Percentiles rank a stretch among this genome's conserved stretches.
phyloP scores from a whole-genome alignment of 768 basidiomycete genomes.

The Trametes villosa region DNA sequence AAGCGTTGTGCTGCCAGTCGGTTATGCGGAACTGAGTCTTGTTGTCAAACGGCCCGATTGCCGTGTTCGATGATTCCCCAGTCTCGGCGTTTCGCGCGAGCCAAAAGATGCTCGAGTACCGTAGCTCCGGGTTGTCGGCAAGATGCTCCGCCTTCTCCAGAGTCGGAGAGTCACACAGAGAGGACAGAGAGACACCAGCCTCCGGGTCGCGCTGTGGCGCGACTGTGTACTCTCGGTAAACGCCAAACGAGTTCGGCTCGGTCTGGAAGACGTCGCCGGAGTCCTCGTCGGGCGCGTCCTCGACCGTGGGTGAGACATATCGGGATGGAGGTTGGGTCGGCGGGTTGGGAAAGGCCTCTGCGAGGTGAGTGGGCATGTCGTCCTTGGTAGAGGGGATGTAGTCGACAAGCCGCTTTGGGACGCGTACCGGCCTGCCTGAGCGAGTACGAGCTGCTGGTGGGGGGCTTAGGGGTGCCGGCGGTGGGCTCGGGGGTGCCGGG shows the following conservation, averaged over 20 bases:
- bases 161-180: background rate
- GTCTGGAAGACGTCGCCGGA: too few species aligned
- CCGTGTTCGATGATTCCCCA: background rate
- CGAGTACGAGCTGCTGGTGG: too few species aligned
- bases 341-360: background rate
- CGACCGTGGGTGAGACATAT: background rate
- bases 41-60: constrained; percentile 18
- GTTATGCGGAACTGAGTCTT: constrained; percentile 30
- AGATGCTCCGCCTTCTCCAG: background rate
- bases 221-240: background rate
- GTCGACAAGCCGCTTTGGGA: too few species aligned
- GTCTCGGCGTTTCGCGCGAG: background rate
- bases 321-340: background rate
- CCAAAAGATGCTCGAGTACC: background rate
- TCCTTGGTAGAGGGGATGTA: too few species aligned
- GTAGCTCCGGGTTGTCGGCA: too few species aligned
- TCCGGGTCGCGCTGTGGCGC: background rate
- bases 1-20: constrained; percentile 35
- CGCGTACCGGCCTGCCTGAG: too few species aligned
- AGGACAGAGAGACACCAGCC: background rate
- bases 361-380: background rate
- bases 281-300: background rate
- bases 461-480: too few species aligned
- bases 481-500: too few species aligned
- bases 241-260: too few species aligned